Percentiles rank a stretch among this genome's conserved stretches.
Conservation (phyloP, 225 moss, liverwort and hornwort species). For the Physcomitrium patens region DNA sequence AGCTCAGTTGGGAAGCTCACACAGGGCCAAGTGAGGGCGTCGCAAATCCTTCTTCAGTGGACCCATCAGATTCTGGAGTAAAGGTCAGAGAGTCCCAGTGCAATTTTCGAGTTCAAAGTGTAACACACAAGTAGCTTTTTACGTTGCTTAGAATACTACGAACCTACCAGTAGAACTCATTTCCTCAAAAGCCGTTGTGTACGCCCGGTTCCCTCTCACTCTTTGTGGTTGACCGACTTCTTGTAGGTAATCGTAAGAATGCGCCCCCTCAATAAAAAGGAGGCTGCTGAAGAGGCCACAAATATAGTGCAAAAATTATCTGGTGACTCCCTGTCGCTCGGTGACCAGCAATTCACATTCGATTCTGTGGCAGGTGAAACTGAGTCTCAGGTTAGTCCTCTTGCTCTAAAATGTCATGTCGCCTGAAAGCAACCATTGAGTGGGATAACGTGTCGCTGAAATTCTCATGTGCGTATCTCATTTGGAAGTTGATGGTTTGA, state of each 20-base stretch:
- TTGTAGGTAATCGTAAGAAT: constrained; percentile 73
- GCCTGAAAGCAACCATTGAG: background rate
- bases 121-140: too few relatives aligned
- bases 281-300: constrained; percentile 64
- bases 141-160: too few relatives aligned
- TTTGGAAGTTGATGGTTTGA: background rate
- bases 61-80: constrained; percentile 39
- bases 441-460: too few relatives aligned
- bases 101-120: too few relatives aligned
- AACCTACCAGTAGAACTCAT: too few relatives aligned
- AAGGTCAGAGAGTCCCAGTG: too few relatives aligned
- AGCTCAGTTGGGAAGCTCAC: constrained; percentile 60
- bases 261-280: constrained; percentile 71
- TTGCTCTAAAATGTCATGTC: background rate
- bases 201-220: background rate
- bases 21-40: constrained; percentile 36
- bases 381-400: constrained; percentile 59
- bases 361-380: constrained; percentile 76
- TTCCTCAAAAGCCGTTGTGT: background rate
- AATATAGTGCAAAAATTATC: constrained; percentile 61
- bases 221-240: background rate
- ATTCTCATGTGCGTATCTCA: background rate
- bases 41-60: constrained; percentile 22
- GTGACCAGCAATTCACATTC: constrained; percentile 81
- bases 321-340: constrained; percentile 53